Base-by-base conservation (phyloP, 2,329 filamentous ascomycete species). In the Arachnomyces sp. region DNA sequence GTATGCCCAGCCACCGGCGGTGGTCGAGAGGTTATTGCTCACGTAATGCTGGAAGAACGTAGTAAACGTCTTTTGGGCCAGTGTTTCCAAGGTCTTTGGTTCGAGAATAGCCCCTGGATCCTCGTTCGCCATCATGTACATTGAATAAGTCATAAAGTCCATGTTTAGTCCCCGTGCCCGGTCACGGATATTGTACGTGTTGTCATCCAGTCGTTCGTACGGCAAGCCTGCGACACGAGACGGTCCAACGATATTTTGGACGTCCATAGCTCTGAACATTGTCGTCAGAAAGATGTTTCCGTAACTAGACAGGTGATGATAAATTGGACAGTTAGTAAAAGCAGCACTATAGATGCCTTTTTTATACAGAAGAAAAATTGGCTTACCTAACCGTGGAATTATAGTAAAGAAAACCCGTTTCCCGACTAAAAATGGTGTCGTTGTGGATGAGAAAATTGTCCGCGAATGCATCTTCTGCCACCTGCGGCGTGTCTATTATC, bases 41-140 rank as follows among this genome's bases (percentile, higher is more conserved):
- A 49, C 51, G 31, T 43, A 58, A 11, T 60, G 56, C 28, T 61
- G 55, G 38, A 60, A 60, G 42, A 59, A 59, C 0, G 52, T 55
- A 1, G 51, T 40, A 43, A 54, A 59, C 2, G 51, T 52, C 2
- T 45, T 46, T 14, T 58, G 34, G 0, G 54, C 45, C 1, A 50
- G 40, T 0, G 29, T 11, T 9, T 46, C 7, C n/a, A 52, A 47
- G 1, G 8, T 42, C 1, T 38, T 29, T 9, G 18, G 3, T 11
- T 61, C 37, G 1, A 55, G 43, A 0, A 60, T 40, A 0, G 52
- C 47, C 7, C 15, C 12, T 2, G 52, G 44, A 15, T 60, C 43
- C 31, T 48, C 49, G 2, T 37, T 32, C 3, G 46, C 51, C n/a
- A 55, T 41, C 1, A 34, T 32, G 33, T 53, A 60, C 55, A 58